Evolutionary conservation across 805 yeast genomes (phyloP).

Genomic region (Sugiyamaella marilandica): DNA sequence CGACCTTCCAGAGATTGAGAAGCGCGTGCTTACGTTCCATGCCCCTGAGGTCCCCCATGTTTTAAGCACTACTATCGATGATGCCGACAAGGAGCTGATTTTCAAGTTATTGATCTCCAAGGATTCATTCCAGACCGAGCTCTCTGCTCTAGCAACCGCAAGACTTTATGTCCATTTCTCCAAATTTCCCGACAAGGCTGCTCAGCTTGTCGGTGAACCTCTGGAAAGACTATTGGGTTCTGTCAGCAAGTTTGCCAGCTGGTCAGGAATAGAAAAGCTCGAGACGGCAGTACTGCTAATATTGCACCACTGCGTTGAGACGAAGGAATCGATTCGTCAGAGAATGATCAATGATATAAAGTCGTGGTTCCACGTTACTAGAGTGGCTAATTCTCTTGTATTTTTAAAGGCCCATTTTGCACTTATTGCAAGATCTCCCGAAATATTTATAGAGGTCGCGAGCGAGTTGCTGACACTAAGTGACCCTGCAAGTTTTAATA

Average conservation of each 20-base stretch:
- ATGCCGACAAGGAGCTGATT: constrained; percentile 30
- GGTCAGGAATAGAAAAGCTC: constrained; percentile 38
- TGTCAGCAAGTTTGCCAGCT: constrained; percentile 35
- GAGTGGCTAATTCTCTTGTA: constrained; percentile 27
- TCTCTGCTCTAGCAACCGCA: constrained; percentile 50
- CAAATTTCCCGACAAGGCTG: constrained; percentile 39
- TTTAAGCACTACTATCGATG: constrained; percentile 22
- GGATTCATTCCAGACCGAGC: constrained; percentile 38
- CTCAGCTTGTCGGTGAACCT: constrained; percentile 40
- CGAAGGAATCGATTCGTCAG: constrained; percentile 43
- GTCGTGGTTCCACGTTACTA: constrained; percentile 33
- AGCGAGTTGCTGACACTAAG: constrained; percentile 26
- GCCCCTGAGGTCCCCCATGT: constrained; percentile 9
- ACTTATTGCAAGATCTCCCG: constrained; percentile 42
- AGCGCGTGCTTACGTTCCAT: constrained; percentile 25
- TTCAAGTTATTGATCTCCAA: constrained; percentile 43
- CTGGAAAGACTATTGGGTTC: constrained; percentile 45
- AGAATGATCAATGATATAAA: constrained; percentile 50
- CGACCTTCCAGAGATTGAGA: constrained; percentile 45
- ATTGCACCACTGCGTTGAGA: constrained; percentile 68
- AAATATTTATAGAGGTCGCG: constrained; percentile 41
- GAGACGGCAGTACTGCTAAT: constrained; percentile 50
- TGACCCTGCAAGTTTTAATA: constrained; percentile 16
- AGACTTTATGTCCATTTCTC: constrained; percentile 53
- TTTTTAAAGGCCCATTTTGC: constrained; percentile 23